phyloP scores from a whole-genome alignment of 164 flowering plant genomes.

The Vitis rotundifolia region DNA sequence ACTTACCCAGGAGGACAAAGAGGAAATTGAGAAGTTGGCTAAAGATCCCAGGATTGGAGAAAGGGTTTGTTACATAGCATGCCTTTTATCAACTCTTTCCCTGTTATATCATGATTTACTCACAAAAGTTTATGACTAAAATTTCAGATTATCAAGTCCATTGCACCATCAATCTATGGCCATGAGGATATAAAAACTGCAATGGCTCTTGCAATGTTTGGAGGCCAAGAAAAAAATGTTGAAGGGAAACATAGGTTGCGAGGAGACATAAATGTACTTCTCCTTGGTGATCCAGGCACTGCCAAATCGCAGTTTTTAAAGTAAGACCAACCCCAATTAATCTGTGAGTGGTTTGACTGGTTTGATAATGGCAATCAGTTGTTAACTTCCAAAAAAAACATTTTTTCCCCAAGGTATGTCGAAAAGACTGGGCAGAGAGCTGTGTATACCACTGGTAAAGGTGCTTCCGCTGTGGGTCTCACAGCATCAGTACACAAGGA shows the following conservation, averaged over 20 bases:
- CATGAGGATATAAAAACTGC: conserved; percentile 99
- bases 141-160: conserved; percentile 84
- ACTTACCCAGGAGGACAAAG: conserved; percentile 94
- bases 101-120: not conserved
- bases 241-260: conserved; percentile 89
- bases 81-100: not conserved
- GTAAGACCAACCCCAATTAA: conserved; percentile 36
- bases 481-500: conserved; percentile 99
- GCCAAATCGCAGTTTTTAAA: conserved; percentile 99
- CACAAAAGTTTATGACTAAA: not conserved
- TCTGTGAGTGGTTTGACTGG: not conserved
- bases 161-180: conserved; percentile 98
- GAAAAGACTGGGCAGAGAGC: conserved; percentile 98
- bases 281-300: conserved; percentile 97
- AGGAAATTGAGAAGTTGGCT: conserved; percentile 86
- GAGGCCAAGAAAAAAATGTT: conserved; percentile 97
- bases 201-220: conserved; percentile 97
- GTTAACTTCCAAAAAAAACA: not conserved
- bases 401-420: conserved; percentile 60
- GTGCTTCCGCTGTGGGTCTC: conserved; percentile 91
- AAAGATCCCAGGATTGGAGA: conserved; percentile 98
- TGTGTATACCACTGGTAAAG: conserved; percentile 98
- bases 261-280: conserved; percentile 96
- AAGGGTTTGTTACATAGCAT: conserved; percentile 53
- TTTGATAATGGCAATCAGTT: not conserved